Conservation (phyloP, 2,329 filamentous ascomycete genomes). For the Ophiostoma himal-ulmi region DNA sequence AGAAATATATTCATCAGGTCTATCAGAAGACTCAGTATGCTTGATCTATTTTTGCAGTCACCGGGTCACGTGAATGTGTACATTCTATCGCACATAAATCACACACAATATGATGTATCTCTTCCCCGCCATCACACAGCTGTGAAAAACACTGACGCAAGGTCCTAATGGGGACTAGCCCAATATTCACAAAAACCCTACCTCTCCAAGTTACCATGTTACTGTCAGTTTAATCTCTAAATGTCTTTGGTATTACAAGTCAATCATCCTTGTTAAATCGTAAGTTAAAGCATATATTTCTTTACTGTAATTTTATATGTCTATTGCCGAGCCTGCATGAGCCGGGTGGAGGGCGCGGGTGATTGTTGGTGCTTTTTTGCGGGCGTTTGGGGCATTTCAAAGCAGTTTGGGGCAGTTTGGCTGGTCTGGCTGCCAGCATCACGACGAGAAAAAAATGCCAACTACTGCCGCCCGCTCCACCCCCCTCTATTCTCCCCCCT, state of each 20-base stretch:
- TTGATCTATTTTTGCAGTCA: neutral
- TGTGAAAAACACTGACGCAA: constrained; percentile 15
- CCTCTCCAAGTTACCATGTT: constrained; percentile 18
- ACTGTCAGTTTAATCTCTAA: neutral
- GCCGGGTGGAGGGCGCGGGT: neutral
- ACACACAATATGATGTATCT: neutral
- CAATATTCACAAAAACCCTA: constrained; percentile 21
- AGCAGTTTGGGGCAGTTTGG: neutral
- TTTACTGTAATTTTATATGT: neutral
- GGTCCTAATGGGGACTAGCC: constrained; percentile 21
- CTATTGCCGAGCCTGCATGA: neutral
- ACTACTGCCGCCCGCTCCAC: constrained; percentile 15
- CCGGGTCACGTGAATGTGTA: neutral
- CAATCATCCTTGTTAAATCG: neutral
- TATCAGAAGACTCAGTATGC: neutral
- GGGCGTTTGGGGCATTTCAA: neutral
- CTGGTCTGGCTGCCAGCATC: constrained; percentile 10
- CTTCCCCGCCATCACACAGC: constrained; percentile 19
- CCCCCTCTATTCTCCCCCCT: constrained; percentile 11
- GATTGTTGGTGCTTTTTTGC: neutral
- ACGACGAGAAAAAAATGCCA: constrained; percentile 17
- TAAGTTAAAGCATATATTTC: neutral
- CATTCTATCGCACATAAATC: neutral
- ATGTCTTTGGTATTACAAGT: neutral
- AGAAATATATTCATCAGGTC: neutral